phyloP scores from a whole-genome alignment of 441 rosid genomes.

The Bocquillonia castaneifolia region DNA sequence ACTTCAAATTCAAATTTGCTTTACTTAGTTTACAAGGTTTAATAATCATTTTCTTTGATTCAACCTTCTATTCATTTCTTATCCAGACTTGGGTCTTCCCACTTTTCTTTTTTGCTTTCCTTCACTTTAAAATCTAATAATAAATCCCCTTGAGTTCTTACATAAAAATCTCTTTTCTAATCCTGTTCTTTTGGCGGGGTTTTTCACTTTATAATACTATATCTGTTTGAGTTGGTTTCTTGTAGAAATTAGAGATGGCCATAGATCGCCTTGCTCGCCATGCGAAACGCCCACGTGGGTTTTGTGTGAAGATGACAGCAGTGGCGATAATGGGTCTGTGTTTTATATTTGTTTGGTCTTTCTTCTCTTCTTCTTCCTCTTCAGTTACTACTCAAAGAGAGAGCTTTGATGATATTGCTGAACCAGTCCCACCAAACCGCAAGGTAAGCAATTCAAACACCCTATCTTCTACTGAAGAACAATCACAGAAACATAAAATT shows the following conservation, averaged over 20 bases:
- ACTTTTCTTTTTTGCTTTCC: slow-evolving; percentile 4
- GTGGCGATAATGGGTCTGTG: slow-evolving; percentile 77
- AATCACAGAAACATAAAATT: slow-evolving; percentile 22
- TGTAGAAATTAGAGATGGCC: slow-evolving; percentile 56
- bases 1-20: slow-evolving; percentile 7
- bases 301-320: slow-evolving; percentile 64
- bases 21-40: slow-evolving; percentile 21
- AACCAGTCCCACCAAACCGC: slow-evolving; percentile 55
- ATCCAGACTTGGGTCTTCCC: slow-evolving; percentile 3
- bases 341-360: slow-evolving; percentile 75
- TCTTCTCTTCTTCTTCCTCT: slow-evolving; percentile 63
- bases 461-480: slow-evolving; percentile 22
- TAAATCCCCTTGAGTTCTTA: slow-evolving; percentile 6
- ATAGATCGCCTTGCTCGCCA: slow-evolving; percentile 64
- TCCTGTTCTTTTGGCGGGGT: slow-evolving; percentile 15
- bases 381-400: slow-evolving; percentile 63
- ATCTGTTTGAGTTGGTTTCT: no score
- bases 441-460: slow-evolving; percentile 23
- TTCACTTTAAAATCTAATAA: not conserved
- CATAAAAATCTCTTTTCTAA: not conserved
- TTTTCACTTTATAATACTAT: not conserved
- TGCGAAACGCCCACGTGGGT: slow-evolving; percentile 72
- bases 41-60: slow-evolving; percentile 14
- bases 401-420: slow-evolving; percentile 82
- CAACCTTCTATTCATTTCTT: slow-evolving; percentile 3